Evolutionary conservation across 225 moss, liverwort and hornwort species (phyloP).

Genomic region (Asterella californica): DNA sequence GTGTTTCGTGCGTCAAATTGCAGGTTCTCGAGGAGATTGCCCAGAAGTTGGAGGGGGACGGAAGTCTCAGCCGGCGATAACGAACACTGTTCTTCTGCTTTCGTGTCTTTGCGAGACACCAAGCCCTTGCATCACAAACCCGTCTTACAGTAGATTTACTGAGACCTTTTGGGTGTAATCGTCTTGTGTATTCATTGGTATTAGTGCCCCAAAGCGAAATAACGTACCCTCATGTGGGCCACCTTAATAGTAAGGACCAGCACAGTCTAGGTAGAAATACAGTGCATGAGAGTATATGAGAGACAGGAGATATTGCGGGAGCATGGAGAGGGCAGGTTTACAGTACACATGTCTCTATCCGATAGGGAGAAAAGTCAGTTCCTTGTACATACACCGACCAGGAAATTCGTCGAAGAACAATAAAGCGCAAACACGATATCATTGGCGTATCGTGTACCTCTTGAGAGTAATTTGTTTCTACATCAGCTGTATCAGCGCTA

Average conservation of each 20-base stretch:
- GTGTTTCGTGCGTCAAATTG: not conserved
- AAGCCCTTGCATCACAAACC: not conserved
- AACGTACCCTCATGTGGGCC: constrained; percentile 5
- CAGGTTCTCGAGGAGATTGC: constrained; percentile 38
- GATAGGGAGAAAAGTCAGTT: not conserved
- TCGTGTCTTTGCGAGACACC: not conserved
- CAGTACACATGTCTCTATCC: not conserved
- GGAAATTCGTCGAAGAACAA: constrained; percentile 2
- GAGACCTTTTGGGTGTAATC: not conserved
- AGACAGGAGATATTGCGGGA: constrained; percentile 6
- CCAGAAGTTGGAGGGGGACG: not conserved
- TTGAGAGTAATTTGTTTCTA: too few relatives aligned
- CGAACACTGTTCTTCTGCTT: not conserved
- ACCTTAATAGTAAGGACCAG: not conserved
- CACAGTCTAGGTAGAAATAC: not conserved
- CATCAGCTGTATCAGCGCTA: too few relatives aligned
- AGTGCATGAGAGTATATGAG: not conserved
- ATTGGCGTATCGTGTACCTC: not conserved
- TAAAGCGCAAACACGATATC: constrained; percentile 10
- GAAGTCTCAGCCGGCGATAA: not conserved
- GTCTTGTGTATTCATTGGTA: constrained; percentile 17
- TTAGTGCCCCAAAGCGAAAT: constrained; percentile 1
- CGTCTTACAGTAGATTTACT: not conserved
- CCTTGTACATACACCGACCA: constrained; percentile 18
- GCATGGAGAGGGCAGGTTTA: not conserved